Evolutionary conservation across 768 basidiomycete genomes (phyloP), one percentile per base, ranked within the genome.

Genomic region (Podaxis sp.): DNA sequence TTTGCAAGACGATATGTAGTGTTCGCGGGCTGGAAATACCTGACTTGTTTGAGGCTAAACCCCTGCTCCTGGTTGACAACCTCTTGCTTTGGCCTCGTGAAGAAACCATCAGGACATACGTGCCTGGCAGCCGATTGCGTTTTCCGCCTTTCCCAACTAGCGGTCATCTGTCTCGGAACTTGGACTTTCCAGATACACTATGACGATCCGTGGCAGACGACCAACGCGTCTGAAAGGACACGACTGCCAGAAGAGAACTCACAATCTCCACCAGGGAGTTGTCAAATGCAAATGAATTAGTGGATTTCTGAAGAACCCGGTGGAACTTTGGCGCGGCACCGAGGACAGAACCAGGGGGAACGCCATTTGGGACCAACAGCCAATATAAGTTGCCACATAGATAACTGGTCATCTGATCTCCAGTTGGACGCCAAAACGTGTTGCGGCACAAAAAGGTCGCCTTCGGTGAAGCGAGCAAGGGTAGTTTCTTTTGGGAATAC

Each of bases 361-460:
- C 37, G 40, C 54, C 40, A 32, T 32, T 32, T 32, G 9, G 32
- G 7, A 32, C 40, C 40, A 42, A 14, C 40, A 42, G 14, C 40
- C 11, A 42, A 5, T 42, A 42, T n/a, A 13, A 42, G 40, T 14
- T 13, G 14, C 6, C 21, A 48, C 18, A 35, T 21, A 48, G 35
- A 37, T 36, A 35, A 32, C 7, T 37, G 35, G 57, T 58, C 57
- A 58, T 58, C 57, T 58, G 57, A 58, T 50, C 9, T 1, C 36
- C 7, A 10, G 9, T 18, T 50, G 28, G 25, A 32, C 10, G 35
- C 47, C 47, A 14, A 18, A 38, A 14, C 36, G 27, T 37, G 44
- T 48, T 36, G 32, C 37, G 9, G 38, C 36, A 36, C 36, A 36
- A 40, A 28, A 21, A 16, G 55, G 25, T 32, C 28, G 14, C 1